Conservation (phyloP, 2,329 filamentous ascomycete genomes). For the Fusarium sp. region DNA sequence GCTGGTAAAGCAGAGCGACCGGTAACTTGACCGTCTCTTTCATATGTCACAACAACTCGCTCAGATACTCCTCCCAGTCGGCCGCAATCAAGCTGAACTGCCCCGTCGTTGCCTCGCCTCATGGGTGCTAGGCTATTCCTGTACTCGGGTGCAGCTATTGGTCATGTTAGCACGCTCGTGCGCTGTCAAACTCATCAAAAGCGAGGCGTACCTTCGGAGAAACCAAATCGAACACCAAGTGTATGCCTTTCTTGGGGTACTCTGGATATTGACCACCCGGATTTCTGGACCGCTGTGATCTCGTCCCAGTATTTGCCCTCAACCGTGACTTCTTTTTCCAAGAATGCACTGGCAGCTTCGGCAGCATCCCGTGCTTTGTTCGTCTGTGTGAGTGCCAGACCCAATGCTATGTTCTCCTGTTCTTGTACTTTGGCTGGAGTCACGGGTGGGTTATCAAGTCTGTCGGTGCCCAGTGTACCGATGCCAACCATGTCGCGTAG, state of each 20-base stretch:
- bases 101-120: conserved; percentile 77
- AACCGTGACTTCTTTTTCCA: conserved; percentile 80
- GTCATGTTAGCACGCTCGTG: conserved; percentile 41
- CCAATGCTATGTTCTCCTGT: conserved; percentile 67
- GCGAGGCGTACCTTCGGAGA: conserved; percentile 71
- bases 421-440: conserved; percentile 66
- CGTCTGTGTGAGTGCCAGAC: conserved; percentile 83
- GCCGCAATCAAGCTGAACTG: conserved; percentile 76
- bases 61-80: conserved; percentile 62
- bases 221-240: conserved; percentile 89
- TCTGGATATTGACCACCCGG: conserved; percentile 86
- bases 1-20: conserved; percentile 66
- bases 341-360: conserved; percentile 73
- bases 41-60: conserved; percentile 74
- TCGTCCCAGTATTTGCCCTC: conserved; percentile 93
- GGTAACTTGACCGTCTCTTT: conserved; percentile 64
- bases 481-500: conserved; percentile 78
- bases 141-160: conserved; percentile 64
- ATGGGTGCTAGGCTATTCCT: conserved; percentile 82
- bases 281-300: conserved; percentile 80
- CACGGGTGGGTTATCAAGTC: conserved; percentile 69
- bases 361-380: conserved; percentile 79
- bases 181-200: background rate
- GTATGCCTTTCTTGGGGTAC: conserved; percentile 78
- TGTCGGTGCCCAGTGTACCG: conserved; percentile 77